Percentiles rank a stretch among this genome's conserved stretches.
Evolutionary conservation across 2,329 filamentous ascomycete species (phyloP).

Genomic region (Aureobasidium vineae): DNA sequence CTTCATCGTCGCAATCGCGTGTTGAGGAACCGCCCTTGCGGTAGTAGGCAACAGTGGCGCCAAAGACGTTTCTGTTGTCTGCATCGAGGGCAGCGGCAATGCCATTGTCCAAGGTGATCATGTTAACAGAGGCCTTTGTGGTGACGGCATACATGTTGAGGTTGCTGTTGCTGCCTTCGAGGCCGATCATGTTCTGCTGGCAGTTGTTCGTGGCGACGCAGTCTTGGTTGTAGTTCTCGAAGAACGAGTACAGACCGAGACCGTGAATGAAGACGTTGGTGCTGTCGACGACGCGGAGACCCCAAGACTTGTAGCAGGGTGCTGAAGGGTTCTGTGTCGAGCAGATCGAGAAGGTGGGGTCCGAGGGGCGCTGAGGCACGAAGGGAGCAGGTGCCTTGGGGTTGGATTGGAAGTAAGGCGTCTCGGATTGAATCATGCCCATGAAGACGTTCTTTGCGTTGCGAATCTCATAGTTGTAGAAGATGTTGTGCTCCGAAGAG

Average conservation of each 20-base stretch:
- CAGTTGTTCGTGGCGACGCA: slow-evolving; percentile 51
- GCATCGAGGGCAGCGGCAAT: slow-evolving; percentile 42
- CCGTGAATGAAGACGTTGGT: slow-evolving; percentile 48
- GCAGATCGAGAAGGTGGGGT: slow-evolving; percentile 45
- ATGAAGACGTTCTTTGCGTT: slow-evolving; percentile 61
- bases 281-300: slow-evolving; percentile 43
- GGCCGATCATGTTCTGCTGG: slow-evolving; percentile 52
- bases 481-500: slow-evolving; percentile 62
- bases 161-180: slow-evolving; percentile 44
- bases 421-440: slow-evolving; percentile 66
- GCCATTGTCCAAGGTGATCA: slow-evolving; percentile 44
- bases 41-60: slow-evolving; percentile 45
- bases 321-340: slow-evolving; percentile 30
- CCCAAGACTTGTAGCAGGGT: slow-evolving; percentile 43
- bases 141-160: slow-evolving; percentile 50
- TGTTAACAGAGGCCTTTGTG: slow-evolving; percentile 52
- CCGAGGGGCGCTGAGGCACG: slow-evolving; percentile 45
- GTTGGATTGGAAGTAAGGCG: slow-evolving; percentile 68
- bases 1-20: slow-evolving; percentile 19
- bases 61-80: slow-evolving; percentile 52
- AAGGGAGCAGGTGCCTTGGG: slow-evolving; percentile 61
- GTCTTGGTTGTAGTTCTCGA: slow-evolving; percentile 56
- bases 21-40: slow-evolving; percentile 2
- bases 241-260: slow-evolving; percentile 58
- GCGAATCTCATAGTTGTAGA: slow-evolving; percentile 70